Base-by-base conservation (phyloP, 306 rosid genomes). In the Cicer cuneatum region DNA sequence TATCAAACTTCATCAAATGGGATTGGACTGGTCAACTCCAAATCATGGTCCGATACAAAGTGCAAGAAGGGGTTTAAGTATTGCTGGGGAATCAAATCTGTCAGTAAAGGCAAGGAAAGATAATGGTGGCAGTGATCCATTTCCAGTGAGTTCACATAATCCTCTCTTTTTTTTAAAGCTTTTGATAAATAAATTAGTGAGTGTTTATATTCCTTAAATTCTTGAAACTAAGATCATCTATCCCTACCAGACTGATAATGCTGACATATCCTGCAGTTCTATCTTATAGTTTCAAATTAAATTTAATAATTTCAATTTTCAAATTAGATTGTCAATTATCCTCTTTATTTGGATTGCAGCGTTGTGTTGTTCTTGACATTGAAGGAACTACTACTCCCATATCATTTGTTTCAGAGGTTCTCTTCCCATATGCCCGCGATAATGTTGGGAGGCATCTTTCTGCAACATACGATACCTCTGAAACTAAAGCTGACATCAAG, bases 361-460 rank as follows among this genome's bases (percentile, higher is more conserved):
- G 77, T 41, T 91, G 91, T 72, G 64, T 94, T 87, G 90, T 94
- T 88, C 99, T 94, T 72, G 99, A 94, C 89, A 92, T 94, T 51
- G 99, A 94, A 76, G 99, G 99, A 76, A 92, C 99, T 65, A 94
- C 99, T 49, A 92, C 96, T 66, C 99, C 99, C 16, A 94, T 94
- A 79, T 91, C 99, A 18, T 94, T 94, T 77, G 99, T 94, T 69
- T 60, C 95, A 15, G 99, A 92, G 65, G 90, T 92, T 81, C 99
- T 94, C 72, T 94, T 94, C 83, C 96, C 97, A 10, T 94, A 90
- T 82, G 99, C 99, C 47, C 89, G 90, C 67, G 85, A 87, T 74
- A 91, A 90, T 82, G 97, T 91, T 79, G 90, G 82, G 67, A 94
- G 86, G 85, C 97, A 94, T 80, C 89, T 94, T 73, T 86, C 85